These are phyloP conservation scores for Sporobolomyces phaffii DNA, from an alignment of 768 basidiomycete genomes.

Conservation along the genomic window DNA sequence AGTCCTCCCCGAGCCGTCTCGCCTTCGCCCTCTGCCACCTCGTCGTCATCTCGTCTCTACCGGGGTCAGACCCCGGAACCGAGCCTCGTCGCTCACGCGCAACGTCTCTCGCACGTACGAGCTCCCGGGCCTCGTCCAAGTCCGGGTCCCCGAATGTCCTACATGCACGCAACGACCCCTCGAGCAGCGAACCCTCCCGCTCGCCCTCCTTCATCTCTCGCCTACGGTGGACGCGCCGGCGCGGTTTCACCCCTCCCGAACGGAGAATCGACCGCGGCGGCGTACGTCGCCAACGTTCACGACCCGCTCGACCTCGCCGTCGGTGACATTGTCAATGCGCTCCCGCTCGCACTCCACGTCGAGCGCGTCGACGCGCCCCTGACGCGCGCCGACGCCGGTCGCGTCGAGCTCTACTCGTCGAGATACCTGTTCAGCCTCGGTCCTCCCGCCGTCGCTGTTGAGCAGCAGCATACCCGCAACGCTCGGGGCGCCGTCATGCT, in stretches of 20 bases:
- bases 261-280: background rate
- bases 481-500: constrained; percentile 70
- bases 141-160: constrained; percentile 16
- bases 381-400: constrained; percentile 54
- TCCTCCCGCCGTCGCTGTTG: too few species aligned
- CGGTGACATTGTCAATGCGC: constrained; percentile 66
- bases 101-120: constrained; percentile 44
- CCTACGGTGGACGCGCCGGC: constrained; percentile 2
- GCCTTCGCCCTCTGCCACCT: constrained; percentile 51
- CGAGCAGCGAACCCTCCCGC: background rate
- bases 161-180: background rate
- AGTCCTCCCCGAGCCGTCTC: constrained; percentile 45
- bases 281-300: constrained; percentile 51
- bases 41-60: constrained; percentile 46
- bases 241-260: background rate
- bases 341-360: constrained; percentile 59
- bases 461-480: too few species aligned
- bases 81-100: constrained; percentile 56
- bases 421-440: constrained; percentile 61
- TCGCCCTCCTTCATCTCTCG: constrained; percentile 2
- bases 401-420: constrained; percentile 67
- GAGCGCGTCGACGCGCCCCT: constrained; percentile 76
- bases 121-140: constrained; percentile 4
- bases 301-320: constrained; percentile 82
- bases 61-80: constrained; percentile 62